Evolutionary conservation across 139 green algal genomes (phyloP).

Genomic region (Eudorina sp.): DNA sequence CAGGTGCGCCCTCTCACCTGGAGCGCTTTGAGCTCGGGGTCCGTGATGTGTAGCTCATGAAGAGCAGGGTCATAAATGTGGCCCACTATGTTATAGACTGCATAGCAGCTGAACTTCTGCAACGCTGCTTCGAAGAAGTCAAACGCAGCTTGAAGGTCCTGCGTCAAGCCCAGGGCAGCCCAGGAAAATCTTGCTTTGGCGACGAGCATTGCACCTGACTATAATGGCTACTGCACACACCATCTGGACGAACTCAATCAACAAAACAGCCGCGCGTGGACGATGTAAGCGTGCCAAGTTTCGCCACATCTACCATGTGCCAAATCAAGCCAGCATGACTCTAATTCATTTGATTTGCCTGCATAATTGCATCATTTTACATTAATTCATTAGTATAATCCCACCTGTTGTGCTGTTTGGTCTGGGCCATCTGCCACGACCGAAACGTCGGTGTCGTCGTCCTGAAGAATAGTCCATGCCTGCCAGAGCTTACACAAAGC

Average conservation of each 20-base stretch:
- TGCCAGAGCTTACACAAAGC: slow-evolving; percentile 27
- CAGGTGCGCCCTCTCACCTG: neutral
- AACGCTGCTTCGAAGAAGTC: neutral
- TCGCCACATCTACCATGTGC: too few species aligned
- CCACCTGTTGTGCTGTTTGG: neutral
- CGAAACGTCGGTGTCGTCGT: neutral
- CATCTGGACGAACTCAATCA: neutral
- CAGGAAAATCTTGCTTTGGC: neutral
- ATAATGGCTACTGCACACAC: neutral
- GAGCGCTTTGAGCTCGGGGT: neutral
- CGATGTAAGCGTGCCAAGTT: too few species aligned
- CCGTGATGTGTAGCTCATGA: neutral
- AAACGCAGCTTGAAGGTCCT: neutral
- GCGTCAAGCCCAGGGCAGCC: neutral
- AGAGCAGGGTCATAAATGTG: neutral
- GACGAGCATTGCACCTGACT: neutral
- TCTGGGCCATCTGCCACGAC: neutral
- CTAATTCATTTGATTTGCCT: too few species aligned
- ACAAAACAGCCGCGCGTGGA: too few species aligned
- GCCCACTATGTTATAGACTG: neutral
- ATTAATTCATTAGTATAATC: too few species aligned
- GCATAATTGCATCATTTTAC: too few species aligned
- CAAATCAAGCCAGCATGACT: too few species aligned
- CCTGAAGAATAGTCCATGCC: neutral
- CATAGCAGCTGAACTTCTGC: neutral